These are phyloP conservation scores for Anaeromyces robustus DNA, from an alignment of 192 early-diverging fungal species.

Conservation along the genomic window DNA sequence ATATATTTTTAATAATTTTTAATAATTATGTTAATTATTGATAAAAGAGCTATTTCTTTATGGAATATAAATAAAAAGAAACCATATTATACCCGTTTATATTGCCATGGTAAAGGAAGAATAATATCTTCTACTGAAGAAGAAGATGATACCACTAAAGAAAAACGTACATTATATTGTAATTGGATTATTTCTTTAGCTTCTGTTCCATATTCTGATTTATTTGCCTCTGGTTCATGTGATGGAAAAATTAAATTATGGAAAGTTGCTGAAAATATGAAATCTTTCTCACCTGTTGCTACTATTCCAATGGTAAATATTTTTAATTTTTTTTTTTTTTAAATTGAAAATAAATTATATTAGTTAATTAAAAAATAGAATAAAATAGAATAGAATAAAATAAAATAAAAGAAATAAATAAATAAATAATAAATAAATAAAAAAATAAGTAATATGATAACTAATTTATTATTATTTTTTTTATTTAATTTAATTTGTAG, in stretches of 20 bases:
- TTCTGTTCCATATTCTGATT: slow-evolving; percentile 63
- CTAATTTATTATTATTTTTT: slow-evolving; percentile 1
- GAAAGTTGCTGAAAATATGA: slow-evolving; percentile 57
- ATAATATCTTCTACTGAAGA: neutral
- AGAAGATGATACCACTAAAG: neutral
- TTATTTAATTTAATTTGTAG: slow-evolving; percentile 5
- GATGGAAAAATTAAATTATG: slow-evolving; percentile 80
- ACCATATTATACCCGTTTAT: slow-evolving; percentile 59
- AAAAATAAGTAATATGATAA: too few relatives aligned
- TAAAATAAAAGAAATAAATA: too few relatives aligned
- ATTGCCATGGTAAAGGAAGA: slow-evolving; percentile 51
- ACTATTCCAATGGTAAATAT: slow-evolving; percentile 48
- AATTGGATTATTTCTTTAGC: slow-evolving; percentile 84
- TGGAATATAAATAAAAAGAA: slow-evolving; percentile 91
- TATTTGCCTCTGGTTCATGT: slow-evolving; percentile 79
- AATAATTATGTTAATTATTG: neutral
- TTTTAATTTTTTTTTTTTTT: too few relatives aligned
- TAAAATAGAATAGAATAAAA: too few relatives aligned
- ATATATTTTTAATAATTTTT: too few relatives aligned
- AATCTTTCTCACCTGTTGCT: slow-evolving; percentile 36
- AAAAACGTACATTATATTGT: slow-evolving; percentile 12
- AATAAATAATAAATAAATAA: too few relatives aligned
- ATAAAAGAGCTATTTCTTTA: slow-evolving; percentile 63
- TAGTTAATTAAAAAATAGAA: too few relatives aligned
- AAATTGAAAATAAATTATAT: too few relatives aligned